Evolutionary conservation across 2,329 filamentous ascomycete genomes (phyloP).

Genomic region (Sporothrix brasiliensis): DNA sequence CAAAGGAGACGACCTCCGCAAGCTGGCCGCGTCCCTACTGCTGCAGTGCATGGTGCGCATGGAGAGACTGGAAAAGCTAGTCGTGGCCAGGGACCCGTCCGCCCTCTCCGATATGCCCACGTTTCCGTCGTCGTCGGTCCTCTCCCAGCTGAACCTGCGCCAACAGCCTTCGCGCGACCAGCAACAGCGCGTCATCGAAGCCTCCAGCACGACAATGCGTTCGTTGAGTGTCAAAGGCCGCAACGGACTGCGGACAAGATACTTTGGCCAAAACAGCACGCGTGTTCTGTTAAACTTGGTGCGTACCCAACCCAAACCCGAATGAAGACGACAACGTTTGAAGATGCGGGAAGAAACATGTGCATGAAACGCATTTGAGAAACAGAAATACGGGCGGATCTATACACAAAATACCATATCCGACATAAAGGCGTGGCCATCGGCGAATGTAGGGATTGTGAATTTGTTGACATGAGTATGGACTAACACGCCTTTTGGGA

Average conservation of each 20-base stretch:
- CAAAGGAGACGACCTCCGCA: slow-evolving; percentile 40
- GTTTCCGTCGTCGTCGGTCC: slow-evolving; percentile 35
- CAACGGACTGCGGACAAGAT: slow-evolving; percentile 51
- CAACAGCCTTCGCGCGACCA: slow-evolving; percentile 27
- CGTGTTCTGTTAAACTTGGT: slow-evolving; percentile 59
- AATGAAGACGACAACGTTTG: too few relatives aligned
- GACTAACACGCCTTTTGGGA: slow-evolving; percentile 29
- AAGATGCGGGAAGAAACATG: too few relatives aligned
- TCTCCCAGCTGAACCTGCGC: slow-evolving; percentile 37
- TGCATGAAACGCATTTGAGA: too few relatives aligned
- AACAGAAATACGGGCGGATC: too few relatives aligned
- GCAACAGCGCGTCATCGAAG: slow-evolving; percentile 29
- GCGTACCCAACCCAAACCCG: slow-evolving; percentile 36
- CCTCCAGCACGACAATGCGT: slow-evolving; percentile 50
- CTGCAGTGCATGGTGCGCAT: slow-evolving; percentile 56
- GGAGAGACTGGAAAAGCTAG: slow-evolving; percentile 57
- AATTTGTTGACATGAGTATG: background rate
- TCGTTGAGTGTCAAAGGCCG: slow-evolving; percentile 56
- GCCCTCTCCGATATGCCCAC: slow-evolving; percentile 32
- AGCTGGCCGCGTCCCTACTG: slow-evolving; percentile 40
- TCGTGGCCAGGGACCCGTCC: slow-evolving; percentile 46
- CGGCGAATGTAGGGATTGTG: background rate
- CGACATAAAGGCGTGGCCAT: background rate
- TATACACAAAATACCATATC: too few relatives aligned
- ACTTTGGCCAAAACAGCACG: slow-evolving; percentile 58